Evolutionary conservation across 176 grass and related monocot genomes (phyloP).

Genomic region (Eleusine coracana): DNA sequence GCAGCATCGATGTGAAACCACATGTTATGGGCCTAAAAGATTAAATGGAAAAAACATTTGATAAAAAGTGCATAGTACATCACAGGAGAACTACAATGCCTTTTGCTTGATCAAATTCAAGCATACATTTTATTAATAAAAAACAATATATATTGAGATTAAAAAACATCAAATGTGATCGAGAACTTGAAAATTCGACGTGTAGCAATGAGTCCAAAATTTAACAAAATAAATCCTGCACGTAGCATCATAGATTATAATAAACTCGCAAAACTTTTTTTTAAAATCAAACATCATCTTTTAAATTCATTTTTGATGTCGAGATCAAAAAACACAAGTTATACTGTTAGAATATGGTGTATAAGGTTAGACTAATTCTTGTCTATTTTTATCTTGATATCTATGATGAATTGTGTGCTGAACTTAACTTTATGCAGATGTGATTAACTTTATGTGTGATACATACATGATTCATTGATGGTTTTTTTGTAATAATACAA

Average conservation of each 20-base stretch:
- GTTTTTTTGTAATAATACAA: neutral
- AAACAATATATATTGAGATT: neutral
- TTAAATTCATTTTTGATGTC: neutral
- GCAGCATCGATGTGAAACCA: conserved; percentile 89
- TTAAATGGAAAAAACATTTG: conserved; percentile 3
- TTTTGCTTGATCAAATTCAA: neutral
- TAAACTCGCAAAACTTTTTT: no score
- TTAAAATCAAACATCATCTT: no score
- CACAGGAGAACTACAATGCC: no score
- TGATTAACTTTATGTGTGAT: neutral
- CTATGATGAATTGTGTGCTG: neutral
- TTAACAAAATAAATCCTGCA: neutral
- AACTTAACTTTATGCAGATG: neutral
- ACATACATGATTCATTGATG: neutral
- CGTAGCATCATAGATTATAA: neutral
- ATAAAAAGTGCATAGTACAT: neutral
- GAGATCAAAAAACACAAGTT: neutral
- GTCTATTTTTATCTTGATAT: neutral
- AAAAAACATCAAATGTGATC: neutral
- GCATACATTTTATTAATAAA: neutral
- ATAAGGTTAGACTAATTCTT: neutral
- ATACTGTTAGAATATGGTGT: neutral
- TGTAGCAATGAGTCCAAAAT: neutral
- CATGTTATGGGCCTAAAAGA: conserved; percentile 56
- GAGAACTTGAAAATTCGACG: neutral